Base-by-base conservation (phyloP, 257 asterid genomes). In the Scutellaria minor region DNA sequence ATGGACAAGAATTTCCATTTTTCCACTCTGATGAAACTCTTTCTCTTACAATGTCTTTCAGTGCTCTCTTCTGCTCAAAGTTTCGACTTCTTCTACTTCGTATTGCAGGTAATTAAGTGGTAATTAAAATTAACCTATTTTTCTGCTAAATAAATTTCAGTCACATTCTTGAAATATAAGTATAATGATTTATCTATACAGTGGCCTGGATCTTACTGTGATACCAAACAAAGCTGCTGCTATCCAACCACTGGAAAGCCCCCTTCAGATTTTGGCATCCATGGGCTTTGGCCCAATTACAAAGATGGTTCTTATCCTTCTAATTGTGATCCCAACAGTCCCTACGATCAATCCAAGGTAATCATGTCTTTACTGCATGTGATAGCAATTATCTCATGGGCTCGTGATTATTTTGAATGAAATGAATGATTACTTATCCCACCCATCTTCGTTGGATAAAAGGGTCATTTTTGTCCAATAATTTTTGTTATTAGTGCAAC, bases 131-230 rank as follows among this genome's bases (percentile, higher is more conserved):
- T 1, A 39, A 3, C 10, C 20, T 13, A 0, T 45, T 44, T 7
- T 6, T 11, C 13, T 54, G 39, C 39, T 55, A 18, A 31, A 1
- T 27, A 54, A 7, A 24, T 24, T 46, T 37, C 4, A 9, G 37
- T 40, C 15, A 5, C 3, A 13, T 47, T 22, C 7, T 11, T 10
- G n/a, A 44, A 13, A 1, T 54, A 24, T 24, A 24, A 24, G 27
- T n/a, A 5, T 53, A 7, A 4, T 10, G 18, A 6, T 18, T 18
- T 18, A 42, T 44, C 22, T 47, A 37, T 75, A 68, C 71, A 89
- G 95, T 89, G 97, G 97, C 95, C 97, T 42, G 96, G 94, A 22
- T 89, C 97, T 1, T 89, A 81, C 31, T 91, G 97, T 10, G 95
- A 89, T 65, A 81, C 93, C 9, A 83, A 79, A 46, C 78, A 81